Percentiles rank a stretch among this genome's conserved stretches.
Conservation (phyloP, 1,139 yeast species). For the Sugiyamaella japonica region DNA sequence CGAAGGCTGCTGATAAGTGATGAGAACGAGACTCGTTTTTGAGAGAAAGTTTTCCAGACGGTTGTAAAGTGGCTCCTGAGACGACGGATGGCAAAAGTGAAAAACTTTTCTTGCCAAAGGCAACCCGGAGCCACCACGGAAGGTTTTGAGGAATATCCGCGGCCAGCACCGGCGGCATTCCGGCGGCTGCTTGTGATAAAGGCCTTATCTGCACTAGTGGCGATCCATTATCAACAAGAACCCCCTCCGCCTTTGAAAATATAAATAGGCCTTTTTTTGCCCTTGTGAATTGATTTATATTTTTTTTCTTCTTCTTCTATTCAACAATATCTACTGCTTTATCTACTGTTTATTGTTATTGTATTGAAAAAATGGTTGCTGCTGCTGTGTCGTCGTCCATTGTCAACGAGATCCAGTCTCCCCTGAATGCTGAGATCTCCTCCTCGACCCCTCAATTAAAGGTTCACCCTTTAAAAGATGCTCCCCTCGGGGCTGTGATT, state of each 20-base stretch:
- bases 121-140: not conserved
- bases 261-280: not conserved
- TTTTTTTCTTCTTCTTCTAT: not conserved
- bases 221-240: not conserved
- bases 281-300: not conserved
- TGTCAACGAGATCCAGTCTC: not conserved
- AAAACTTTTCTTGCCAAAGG: not conserved
- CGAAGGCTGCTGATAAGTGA: no score
- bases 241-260: not conserved
- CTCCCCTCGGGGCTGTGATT: constrained; percentile 62
- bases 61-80: no score
- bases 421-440: not conserved
- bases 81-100: no score
- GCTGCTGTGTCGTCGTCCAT: not conserved
- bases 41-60: no score
- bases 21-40: no score
- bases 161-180: constrained; percentile 6
- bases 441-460: not conserved
- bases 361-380: constrained; percentile 1
- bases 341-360: not conserved
- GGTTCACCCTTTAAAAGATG: constrained; percentile 20
- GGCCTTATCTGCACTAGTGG: constrained; percentile 5
- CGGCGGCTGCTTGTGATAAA: constrained; percentile 10
- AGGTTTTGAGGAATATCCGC: not conserved
- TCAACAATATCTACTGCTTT: not conserved